phyloP scores from a whole-genome alignment of 495 filamentous ascomycete genomes.

The Aspergillus heteromorphus region DNA sequence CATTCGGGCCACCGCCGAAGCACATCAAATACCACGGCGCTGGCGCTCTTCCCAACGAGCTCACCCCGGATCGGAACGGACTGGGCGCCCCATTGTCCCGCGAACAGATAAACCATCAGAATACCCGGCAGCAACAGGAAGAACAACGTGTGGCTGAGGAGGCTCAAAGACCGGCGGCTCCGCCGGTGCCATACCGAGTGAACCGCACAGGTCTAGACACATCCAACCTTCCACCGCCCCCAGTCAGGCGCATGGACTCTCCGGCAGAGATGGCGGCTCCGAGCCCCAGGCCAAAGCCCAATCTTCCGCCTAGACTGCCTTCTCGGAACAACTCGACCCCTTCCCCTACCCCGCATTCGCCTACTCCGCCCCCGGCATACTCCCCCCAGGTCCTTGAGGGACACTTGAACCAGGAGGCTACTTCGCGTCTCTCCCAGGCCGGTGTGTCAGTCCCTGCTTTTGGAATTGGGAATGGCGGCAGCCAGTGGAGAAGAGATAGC shows the following conservation, averaged over 20 bases:
- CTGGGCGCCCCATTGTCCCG: constrained; percentile 43
- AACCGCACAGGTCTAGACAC: constrained; percentile 70
- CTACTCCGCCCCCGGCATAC: constrained; percentile 52
- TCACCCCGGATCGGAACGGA: constrained; percentile 43
- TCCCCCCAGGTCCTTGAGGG: constrained; percentile 29
- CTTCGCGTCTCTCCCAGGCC: constrained; percentile 63
- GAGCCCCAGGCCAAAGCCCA: constrained; percentile 43
- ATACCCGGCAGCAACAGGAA: constrained; percentile 30
- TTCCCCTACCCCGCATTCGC: constrained; percentile 24
- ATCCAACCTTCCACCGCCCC: constrained; percentile 65
- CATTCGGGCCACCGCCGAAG: constrained; percentile 85
- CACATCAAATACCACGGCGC: constrained; percentile 52
- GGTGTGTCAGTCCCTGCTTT: constrained; percentile 80
- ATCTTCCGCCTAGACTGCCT: constrained; percentile 68
- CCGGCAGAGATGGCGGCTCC: constrained; percentile 30
- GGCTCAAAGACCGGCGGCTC: constrained; percentile 39
- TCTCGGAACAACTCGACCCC: constrained; percentile 54
- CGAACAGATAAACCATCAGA: constrained; percentile 31
- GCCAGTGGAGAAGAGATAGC: constrained; percentile 4
- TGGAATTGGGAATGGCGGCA: constrained; percentile 53
- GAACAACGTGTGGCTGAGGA: constrained; percentile 36
- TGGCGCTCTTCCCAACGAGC: constrained; percentile 41
- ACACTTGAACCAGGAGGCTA: constrained; percentile 63
- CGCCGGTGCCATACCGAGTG: constrained; percentile 62
- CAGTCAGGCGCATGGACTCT: constrained; percentile 49